These are phyloP conservation scores for Inosperma sp. DNA, from an alignment of 768 basidiomycete species.

Conservation along the genomic window DNA sequence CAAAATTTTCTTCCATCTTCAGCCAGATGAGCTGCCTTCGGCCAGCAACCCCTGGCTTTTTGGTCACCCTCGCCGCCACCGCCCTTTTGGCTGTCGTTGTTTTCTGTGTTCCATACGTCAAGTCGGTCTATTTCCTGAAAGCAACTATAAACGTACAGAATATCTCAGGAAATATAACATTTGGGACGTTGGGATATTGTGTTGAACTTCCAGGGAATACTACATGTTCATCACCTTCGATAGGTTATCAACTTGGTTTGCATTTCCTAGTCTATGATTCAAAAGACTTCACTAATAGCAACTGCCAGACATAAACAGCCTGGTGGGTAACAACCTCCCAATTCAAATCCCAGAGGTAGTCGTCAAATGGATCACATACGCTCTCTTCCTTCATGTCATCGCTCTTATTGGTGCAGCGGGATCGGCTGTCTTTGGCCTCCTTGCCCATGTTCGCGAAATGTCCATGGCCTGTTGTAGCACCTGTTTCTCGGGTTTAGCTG, in stretches of 20 bases:
- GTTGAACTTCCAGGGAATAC: constrained; percentile 48
- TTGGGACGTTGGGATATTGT: constrained; percentile 93
- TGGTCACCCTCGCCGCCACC: constrained; percentile 77
- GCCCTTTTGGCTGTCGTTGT: constrained; percentile 78
- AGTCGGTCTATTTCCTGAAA: constrained; percentile 84
- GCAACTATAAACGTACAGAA: constrained; percentile 51
- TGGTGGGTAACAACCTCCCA: constrained; percentile 63
- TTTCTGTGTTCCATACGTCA: constrained; percentile 88
- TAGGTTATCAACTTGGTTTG: constrained; percentile 88
- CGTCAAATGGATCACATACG: constrained; percentile 95
- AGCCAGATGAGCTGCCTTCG: constrained; percentile 57
- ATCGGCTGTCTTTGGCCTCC: constrained; percentile 75
- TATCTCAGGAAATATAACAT: constrained; percentile 59
- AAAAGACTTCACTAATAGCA: constrained; percentile 9
- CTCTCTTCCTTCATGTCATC: constrained; percentile 86
- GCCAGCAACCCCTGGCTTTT: constrained; percentile 86
- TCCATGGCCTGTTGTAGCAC: constrained; percentile 81
- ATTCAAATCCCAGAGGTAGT: constrained; percentile 76
- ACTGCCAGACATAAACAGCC: constrained; percentile 66
- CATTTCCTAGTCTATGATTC: not conserved
- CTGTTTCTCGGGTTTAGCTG: constrained; percentile 77
- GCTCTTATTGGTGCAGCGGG: constrained; percentile 71
- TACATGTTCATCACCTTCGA: constrained; percentile 71
- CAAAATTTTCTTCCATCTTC: not conserved
- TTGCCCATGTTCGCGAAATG: constrained; percentile 85